Evolutionary conservation across 805 yeast genomes (phyloP).

Genomic region (Wickerhamiella australiensis): DNA sequence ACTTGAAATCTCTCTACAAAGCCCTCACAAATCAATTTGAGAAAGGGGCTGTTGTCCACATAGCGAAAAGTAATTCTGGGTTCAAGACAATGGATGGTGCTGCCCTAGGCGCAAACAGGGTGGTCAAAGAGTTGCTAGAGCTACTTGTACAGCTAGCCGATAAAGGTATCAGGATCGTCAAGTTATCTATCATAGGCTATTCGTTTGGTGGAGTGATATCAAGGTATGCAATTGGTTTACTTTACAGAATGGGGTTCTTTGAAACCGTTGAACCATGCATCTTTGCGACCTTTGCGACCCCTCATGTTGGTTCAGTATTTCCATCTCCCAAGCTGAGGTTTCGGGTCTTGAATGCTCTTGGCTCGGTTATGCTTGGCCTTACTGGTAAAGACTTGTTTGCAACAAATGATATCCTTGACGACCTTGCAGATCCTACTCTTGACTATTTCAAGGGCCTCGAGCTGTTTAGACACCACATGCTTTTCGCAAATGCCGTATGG

Average conservation of each 20-base stretch:
- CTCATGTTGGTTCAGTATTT: conserved; percentile 40
- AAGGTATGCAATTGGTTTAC: conserved; percentile 63
- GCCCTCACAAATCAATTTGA: conserved; percentile 31
- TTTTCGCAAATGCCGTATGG: conserved; percentile 63
- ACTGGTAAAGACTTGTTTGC: conserved; percentile 66
- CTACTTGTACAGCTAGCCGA: conserved; percentile 28
- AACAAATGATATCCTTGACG: conserved; percentile 36
- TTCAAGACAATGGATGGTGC: conserved; percentile 79
- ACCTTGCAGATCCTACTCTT: conserved; percentile 40
- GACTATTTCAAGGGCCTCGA: conserved; percentile 43
- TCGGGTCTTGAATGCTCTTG: conserved; percentile 41
- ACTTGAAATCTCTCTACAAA: conserved; percentile 39
- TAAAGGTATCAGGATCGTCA: conserved; percentile 35
- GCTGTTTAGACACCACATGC: conserved; percentile 43
- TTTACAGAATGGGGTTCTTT: conserved; percentile 41
- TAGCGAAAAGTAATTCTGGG: conserved; percentile 50
- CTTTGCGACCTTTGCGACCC: conserved; percentile 63
- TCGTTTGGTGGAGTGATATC: conserved; percentile 82
- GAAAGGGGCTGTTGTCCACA: conserved; percentile 26
- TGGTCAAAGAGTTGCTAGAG: conserved; percentile 48
- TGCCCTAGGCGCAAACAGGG: conserved; percentile 47
- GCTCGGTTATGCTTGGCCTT: conserved; percentile 46
- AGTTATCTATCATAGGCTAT: conserved; percentile 71
- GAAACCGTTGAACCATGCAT: conserved; percentile 46
- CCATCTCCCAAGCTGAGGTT: neutral